Base-by-base conservation (phyloP, 129 eudicot species). In the Tagetes patula region DNA sequence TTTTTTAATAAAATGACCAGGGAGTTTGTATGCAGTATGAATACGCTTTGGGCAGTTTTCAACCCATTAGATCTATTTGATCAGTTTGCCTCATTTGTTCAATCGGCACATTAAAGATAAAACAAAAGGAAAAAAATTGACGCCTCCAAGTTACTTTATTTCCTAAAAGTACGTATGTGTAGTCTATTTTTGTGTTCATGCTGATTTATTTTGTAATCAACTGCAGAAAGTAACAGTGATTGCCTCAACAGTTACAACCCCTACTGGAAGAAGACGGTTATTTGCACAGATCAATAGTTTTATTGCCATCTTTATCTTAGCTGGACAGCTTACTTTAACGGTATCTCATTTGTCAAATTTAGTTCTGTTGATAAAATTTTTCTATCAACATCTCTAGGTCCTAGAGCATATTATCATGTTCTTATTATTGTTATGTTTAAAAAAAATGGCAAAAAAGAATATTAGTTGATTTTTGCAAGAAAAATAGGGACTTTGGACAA, bases 231-330 rank as follows among this genome's bases (percentile, higher is more conserved):
- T 93, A 72, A 82, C 91, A 31, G 84, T 93, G 14, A 93, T 93
- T 79, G 96, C 98, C 54, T 71, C 78, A 58, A 84, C 92, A 52
- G 91, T 87, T 75, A 58, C 87, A 77, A 88, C 87, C 60, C 85
- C 99, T 75, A 83, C 85, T 5, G 97, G 83, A 58, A 83, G 97
- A 78, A 83, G 99, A 78, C 90, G 79, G 68, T 65, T 94, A 69
- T 90, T 94, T 85, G 99, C 93, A 14, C 89, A 94, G 74, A 94
- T 94, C 84, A 94, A 94, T 75, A 94, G 99, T 79, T 84, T 90
- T 52, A 94, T 88, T 81, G 99, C 99, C 70, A 73, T 94, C 77
- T 90, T 90, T 72, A 94, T 94, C 70, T 87, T 94, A 52, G 90
- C 87, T 38, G 99, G 99, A 58, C 99, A 94, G 73, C 96, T 94